Evolutionary conservation across 352 stramenopile genomes (phyloP).

Genomic region (Phytophthora tubulina): DNA sequence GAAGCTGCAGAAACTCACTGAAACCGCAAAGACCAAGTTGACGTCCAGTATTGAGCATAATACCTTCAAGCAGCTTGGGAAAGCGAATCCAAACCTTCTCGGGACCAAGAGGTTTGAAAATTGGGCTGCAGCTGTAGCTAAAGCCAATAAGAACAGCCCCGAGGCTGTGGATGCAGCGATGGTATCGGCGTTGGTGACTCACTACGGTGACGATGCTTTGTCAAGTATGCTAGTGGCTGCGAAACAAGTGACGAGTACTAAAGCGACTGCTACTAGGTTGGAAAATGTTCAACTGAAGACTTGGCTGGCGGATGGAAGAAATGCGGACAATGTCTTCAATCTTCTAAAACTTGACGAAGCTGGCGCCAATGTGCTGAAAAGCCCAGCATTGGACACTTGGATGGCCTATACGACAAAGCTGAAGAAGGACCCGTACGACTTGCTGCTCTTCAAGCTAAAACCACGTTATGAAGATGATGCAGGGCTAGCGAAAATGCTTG

Average conservation of each 20-base stretch:
- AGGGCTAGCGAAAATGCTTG: conserved; percentile 1
- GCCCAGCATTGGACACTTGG: not conserved
- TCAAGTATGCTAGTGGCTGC: conserved; percentile 1
- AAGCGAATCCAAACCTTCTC: not conserved
- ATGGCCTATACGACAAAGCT: not conserved
- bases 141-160: conserved; percentile 6
- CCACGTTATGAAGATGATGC: not conserved
- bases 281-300: not conserved
- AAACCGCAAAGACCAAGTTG: not conserved
- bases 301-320: not conserved
- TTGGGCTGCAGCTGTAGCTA: not conserved
- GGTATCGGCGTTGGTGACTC: not conserved
- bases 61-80: not conserved
- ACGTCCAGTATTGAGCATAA: not conserved
- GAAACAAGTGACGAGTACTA: not conserved
- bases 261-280: not conserved
- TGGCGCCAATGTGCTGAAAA: conserved; percentile 6
- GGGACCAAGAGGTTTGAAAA: not conserved
- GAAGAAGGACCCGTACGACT: conserved; percentile 2
- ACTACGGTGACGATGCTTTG: conserved; percentile 5
- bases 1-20: conserved; percentile 1
- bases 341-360: conserved; percentile 9
- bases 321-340: not conserved
- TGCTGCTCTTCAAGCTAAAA: conserved; percentile 6
- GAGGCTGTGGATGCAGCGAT: not conserved